Conservation (phyloP, 106 monocot species). For the Chionographis japonica region DNA sequence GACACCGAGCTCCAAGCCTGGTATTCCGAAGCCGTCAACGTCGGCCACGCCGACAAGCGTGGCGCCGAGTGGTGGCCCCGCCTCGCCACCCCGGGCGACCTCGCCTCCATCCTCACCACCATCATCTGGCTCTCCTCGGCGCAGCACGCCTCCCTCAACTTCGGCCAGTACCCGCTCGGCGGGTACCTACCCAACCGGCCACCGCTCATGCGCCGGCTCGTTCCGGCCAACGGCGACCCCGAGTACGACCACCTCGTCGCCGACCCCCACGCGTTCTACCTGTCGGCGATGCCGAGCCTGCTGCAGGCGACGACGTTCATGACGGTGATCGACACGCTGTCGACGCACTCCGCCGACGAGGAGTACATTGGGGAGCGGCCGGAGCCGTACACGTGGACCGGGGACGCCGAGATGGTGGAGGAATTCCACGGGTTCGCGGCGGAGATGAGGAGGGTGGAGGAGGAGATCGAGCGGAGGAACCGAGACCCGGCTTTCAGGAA, state of each 20-base stretch:
- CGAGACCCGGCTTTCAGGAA: slow-evolving; percentile 54
- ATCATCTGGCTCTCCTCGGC: slow-evolving; percentile 84
- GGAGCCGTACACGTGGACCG: slow-evolving; percentile 67
- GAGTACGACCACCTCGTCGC: slow-evolving; percentile 58
- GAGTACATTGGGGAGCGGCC: slow-evolving; percentile 84
- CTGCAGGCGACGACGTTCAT: slow-evolving; percentile 76
- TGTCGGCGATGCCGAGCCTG: slow-evolving; percentile 66
- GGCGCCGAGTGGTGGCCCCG: slow-evolving; percentile 73
- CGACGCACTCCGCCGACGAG: slow-evolving; percentile 90
- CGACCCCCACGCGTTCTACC: slow-evolving; percentile 68
- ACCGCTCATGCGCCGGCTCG: slow-evolving; percentile 70
- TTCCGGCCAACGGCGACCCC: slow-evolving; percentile 66
- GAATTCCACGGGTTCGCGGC: slow-evolving; percentile 54
- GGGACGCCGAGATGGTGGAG: slow-evolving; percentile 55
- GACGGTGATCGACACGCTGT: slow-evolving; percentile 95
- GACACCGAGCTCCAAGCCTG: slow-evolving; percentile 84
- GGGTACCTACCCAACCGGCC: slow-evolving; percentile 99
- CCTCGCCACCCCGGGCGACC: slow-evolving; percentile 38
- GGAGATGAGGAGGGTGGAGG: slow-evolving; percentile 60
- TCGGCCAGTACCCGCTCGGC: slow-evolving; percentile 91
- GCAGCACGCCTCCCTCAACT: slow-evolving; percentile 96
- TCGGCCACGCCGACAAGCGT: slow-evolving; percentile 74
- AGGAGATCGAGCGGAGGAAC: slow-evolving; percentile 72
- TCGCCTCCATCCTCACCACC: slow-evolving; percentile 64
- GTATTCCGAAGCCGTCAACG: slow-evolving; percentile 61